Evolutionary conservation across 495 filamentous ascomycete genomes (phyloP), one percentile per base, ranked within the genome.

Genomic region (Aspergillus haitiensis): DNA sequence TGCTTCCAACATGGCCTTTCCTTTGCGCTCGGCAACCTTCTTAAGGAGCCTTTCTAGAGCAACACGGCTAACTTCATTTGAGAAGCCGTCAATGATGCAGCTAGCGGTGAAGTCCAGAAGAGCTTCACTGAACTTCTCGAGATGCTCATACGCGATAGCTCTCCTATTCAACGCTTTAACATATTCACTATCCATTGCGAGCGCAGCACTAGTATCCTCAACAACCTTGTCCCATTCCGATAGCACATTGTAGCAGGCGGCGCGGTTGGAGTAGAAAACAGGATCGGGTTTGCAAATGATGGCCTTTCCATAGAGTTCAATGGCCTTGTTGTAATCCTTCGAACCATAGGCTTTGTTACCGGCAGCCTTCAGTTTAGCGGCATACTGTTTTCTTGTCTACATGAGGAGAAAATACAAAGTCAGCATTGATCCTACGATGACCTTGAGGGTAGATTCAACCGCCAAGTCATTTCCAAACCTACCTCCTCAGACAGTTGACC

Each of bases 191-290:
- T 99, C 90, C 67, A 98, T 84, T 62, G 83, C 86, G 71, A 99
- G 84, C 18, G 94, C 94, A 34, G 95, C 93, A 50, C 90, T 97
- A 55, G 94, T 97, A 67, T 99, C 94, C 64, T 96, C 95, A 57
- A 98, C 87, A 59, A 97, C 94, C 80, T 95, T 96, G 32, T 93
- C 88, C 93, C 93, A 99, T 54, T 95, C 78, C 35, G 82, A 85
- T 61, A 92, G 83, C 50, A 95, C 92, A 70, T 96, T 98, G 79
- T 91, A 96, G 80, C 94, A 99, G 52, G 94, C 94, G 49, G 95
- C 95, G 45, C 94, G 86, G 78, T 99, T 99, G 47, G 93, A 98
- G 82, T 95, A 99, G 82, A 91, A 99, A 68, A 99, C 91, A 4
- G 94, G 91, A 69, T 99, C 95, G 39, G 92, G 87, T 78, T 91